Base-by-base conservation (phyloP, 352 stramenopile species). In the Pythium folliculosum region DNA sequence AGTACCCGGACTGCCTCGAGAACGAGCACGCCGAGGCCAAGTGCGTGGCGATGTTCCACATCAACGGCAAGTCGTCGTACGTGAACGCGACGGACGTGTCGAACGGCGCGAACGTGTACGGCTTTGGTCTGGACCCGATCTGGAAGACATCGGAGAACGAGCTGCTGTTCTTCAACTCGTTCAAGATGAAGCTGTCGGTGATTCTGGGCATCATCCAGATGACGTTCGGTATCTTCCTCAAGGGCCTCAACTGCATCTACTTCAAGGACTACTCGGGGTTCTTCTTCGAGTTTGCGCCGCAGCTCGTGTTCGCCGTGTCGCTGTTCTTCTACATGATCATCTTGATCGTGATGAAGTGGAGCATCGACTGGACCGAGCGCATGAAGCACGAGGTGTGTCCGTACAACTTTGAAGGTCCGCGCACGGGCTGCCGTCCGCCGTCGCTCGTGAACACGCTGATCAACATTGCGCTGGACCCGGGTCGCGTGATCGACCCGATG, bases 151-250 rank as follows among this genome's bases (percentile, higher is more conserved):
- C 96, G 30, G 84, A 89, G 22, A 99, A 99, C 77, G 96, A 99
- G 60, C 81, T 99, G 60, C 75, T 99, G 17, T 99, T 99, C 73
- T 99, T 99, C 80, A 99, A 99, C 86, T 99, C 95, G 40, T 99
- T 99, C 88, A 99, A 99, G 84, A 99, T 99, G 98, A 99, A 99
- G 83, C 88, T 99, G 22, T 97, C 93, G 62, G 96, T 99, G 23
- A 98, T 99, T 56, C 91, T 99, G 56, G 98, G 97, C 47, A 99
- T 99, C 59, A 82, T 96, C 55, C 98, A 99, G 75, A 99, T 99
- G 98, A 98, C 96, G 62, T 92, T 98, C 23, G 98, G 98, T 72
- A 99, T 99, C 37, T 79, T 91, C 38, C 83, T 99, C 32, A 98
- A 98, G 77, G 96, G 94, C 45, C 77, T 94, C 56, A 99, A 99